Base-by-base conservation (phyloP, 805 yeast species). In the Blastobotrys mokoenaii region DNA sequence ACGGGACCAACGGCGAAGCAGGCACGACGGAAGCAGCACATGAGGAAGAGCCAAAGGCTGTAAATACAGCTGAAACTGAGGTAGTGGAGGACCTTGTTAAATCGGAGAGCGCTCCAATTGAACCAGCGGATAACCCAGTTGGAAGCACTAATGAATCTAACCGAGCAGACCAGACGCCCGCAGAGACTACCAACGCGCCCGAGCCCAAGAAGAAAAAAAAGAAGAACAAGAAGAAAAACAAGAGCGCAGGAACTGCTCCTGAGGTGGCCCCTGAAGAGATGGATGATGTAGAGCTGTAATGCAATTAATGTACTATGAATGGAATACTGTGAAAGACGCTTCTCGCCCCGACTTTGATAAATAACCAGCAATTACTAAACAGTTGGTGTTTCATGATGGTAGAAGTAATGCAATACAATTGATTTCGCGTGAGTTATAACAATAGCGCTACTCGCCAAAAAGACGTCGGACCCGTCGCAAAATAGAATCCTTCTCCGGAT, bases 401-500 rank as follows among this genome's bases (percentile, higher is more conserved):
- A n/a, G n/a, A n/a, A n/a, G n/a, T n/a, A 22, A 22, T 22, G 27
- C 27, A 22, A 22, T 22, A 39, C 27, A 18, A 16, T 29, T 29
- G 20, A 5, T 9, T 17, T 15, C 25, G 22, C 22, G 20, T 38
- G 15, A 25, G 22, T 31, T 18, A 37, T 34, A 34, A 6, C 14
- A 14, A 34, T 34, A 36, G 16, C 9, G 7, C 53, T 71, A 87
- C 68, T 93, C 97, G 38, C 98, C 97, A 69, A 90, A 89, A 52
- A 93, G 70, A 63, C 96, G 80, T 71, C 95, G 83, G 30, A 93
- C 98, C 64, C 95, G 84, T 68, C 90, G 82, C 66, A 93, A 74
- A 35, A 93, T 88, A 16, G 95, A 83, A 66, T 93, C 98, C 78
- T 90, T 93, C 64, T 90, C 97, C 16, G 98, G 98, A 64, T 93